phyloP scores from a whole-genome alignment of 495 filamentous ascomycete genomes.

The Extremus antarcticus region DNA sequence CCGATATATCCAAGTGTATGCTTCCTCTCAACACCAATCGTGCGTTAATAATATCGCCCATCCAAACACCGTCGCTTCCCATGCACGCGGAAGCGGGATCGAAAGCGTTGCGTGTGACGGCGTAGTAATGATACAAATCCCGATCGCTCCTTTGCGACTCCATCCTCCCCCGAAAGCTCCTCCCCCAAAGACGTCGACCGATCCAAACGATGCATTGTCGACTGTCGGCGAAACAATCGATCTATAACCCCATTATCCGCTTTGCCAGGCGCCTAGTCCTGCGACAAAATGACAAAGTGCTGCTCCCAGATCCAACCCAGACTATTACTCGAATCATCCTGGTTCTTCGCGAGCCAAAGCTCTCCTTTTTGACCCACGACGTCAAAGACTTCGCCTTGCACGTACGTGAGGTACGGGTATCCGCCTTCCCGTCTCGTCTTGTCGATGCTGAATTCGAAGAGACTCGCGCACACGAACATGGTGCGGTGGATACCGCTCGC shows the following conservation, averaged over 20 bases:
- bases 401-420: constrained; percentile 92
- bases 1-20: no score
- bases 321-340: constrained; percentile 66
- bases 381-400: constrained; percentile 66
- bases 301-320: constrained; percentile 99
- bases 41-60: not conserved
- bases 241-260: no score
- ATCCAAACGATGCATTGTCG: not conserved
- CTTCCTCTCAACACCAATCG: not conserved
- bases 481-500: constrained; percentile 37
- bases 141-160: not conserved
- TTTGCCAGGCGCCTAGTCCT: no score
- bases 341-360: constrained; percentile 93
- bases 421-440: constrained; percentile 84
- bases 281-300: constrained; percentile 56
- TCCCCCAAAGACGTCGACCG: not conserved
- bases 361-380: constrained; percentile 86
- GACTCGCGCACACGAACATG: constrained; percentile 82
- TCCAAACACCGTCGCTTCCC: not conserved
- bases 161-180: not conserved
- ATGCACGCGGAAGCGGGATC: not conserved
- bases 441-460: constrained; percentile 95
- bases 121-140: not conserved
- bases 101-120: not conserved
- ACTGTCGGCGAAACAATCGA: not conserved